phyloP scores from a whole-genome alignment of 805 yeast species.

The Ogataea pilisensis region DNA sequence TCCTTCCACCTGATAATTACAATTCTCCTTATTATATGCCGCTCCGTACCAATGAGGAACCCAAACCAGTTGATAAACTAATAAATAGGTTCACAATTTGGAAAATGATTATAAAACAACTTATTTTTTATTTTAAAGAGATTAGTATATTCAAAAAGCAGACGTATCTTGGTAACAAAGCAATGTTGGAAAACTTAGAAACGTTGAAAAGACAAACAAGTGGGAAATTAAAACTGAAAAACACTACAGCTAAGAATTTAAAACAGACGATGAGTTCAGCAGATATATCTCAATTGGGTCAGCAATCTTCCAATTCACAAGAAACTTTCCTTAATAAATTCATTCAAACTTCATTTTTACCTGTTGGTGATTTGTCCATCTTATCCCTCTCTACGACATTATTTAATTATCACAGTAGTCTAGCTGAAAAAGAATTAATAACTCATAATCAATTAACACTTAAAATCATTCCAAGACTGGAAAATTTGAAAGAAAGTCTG shows the following conservation, averaged over 20 bases:
- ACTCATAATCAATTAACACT: slow-evolving; percentile 48
- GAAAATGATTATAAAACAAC: slow-evolving; percentile 51
- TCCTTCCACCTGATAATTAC: slow-evolving; percentile 30
- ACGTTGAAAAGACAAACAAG: slow-evolving; percentile 27
- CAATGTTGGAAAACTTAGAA: slow-evolving; percentile 42
- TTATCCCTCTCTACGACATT: slow-evolving; percentile 31
- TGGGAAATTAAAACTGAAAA: slow-evolving; percentile 27
- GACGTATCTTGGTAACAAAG: slow-evolving; percentile 41
- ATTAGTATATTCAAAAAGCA: slow-evolving; percentile 49
- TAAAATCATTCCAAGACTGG: slow-evolving; percentile 50
- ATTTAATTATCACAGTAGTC: slow-evolving; percentile 27
- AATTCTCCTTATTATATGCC: slow-evolving; percentile 35
- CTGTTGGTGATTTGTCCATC: slow-evolving; percentile 36
- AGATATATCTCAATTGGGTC: slow-evolving; percentile 21
- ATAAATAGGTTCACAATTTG: slow-evolving; percentile 55
- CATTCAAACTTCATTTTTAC: slow-evolving; percentile 44
- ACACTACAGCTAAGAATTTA: slow-evolving; percentile 16
- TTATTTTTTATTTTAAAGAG: slow-evolving; percentile 49
- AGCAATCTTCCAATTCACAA: slow-evolving; percentile 6
- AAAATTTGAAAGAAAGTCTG: slow-evolving; percentile 50
- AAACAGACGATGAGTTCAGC: slow-evolving; percentile 20
- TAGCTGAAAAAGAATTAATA: slow-evolving; percentile 43
- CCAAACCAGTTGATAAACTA: slow-evolving; percentile 44
- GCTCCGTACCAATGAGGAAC: slow-evolving; percentile 26
- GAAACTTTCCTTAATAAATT: slow-evolving; percentile 35